Conservation (phyloP, 139 green algal species). For the Dunaliella primolecta region DNA sequence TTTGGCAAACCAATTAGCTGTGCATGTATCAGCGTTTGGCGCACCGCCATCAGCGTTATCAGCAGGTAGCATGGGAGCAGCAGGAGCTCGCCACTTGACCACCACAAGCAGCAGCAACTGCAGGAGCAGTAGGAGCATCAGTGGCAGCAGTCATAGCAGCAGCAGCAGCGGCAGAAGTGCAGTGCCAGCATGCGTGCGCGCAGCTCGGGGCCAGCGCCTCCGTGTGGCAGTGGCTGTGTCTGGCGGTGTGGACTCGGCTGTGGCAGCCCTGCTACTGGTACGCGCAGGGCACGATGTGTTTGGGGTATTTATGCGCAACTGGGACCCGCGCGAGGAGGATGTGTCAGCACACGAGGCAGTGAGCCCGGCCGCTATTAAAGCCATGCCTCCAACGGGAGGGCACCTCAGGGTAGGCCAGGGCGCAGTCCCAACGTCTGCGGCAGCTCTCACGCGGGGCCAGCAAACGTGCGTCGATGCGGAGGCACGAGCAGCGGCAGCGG, state of each 20-base stretch:
- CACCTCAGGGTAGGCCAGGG: too few species aligned
- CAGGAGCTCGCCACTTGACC: too few species aligned
- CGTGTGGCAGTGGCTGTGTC: conserved; percentile 69
- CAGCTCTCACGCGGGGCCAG: background rate
- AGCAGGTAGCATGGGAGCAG: too few species aligned
- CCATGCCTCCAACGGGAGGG: background rate
- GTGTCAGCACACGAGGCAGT: background rate
- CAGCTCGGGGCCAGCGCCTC: background rate
- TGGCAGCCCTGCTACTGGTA: conserved; percentile 66
- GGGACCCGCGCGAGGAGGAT: conserved; percentile 73
- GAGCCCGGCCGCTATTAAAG: background rate
- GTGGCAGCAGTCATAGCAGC: background rate
- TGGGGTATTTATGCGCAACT: conserved; percentile 80
- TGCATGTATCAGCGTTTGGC: too few species aligned
- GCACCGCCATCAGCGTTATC: too few species aligned
- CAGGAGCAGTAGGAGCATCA: too few species aligned
- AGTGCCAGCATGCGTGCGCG: background rate
- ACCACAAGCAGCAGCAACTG: background rate
- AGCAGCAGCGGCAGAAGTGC: conserved; percentile 7
- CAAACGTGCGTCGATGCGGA: background rate
- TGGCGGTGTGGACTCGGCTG: conserved; percentile 79
- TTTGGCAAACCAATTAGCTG: too few species aligned
- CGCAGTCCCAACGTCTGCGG: background rate
- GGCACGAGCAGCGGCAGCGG: background rate
- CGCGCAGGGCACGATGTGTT: conserved; percentile 51